Percentiles rank a stretch among this genome's conserved stretches.
Evolutionary conservation across 139 green algal genomes (phyloP).

Genomic region (Mychonastes homosphaera): DNA sequence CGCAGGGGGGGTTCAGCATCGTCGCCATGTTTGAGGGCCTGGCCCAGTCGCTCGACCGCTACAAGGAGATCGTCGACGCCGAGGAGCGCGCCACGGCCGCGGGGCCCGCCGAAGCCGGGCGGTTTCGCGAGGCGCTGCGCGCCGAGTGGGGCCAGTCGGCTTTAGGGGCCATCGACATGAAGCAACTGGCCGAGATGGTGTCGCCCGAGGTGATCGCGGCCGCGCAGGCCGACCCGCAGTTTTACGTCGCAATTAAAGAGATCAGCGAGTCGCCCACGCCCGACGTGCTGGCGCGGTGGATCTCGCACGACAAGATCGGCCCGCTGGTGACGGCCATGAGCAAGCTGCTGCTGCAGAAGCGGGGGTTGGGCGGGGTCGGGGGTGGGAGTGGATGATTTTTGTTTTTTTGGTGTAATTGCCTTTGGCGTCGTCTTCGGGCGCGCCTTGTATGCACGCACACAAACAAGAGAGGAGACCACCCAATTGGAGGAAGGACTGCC

Average conservation of each 20-base stretch:
- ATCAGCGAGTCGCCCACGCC: constrained; percentile 22
- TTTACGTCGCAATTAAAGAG: no score
- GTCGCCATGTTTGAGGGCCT: constrained; percentile 16
- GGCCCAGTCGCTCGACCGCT: neutral
- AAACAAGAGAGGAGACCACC: no score
- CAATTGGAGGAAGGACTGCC: no score
- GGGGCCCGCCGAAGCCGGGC: neutral
- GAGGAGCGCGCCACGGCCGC: constrained; percentile 1
- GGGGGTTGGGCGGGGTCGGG: no score
- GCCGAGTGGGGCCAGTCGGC: constrained; percentile 15
- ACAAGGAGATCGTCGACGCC: neutral
- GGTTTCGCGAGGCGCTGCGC: constrained; percentile 8
- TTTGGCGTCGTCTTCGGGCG: no score
- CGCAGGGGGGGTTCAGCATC: constrained; percentile 20
- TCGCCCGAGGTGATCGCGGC: constrained; percentile 8
- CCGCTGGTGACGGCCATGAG: constrained; percentile 30
- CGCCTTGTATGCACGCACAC: no score
- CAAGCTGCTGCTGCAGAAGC: constrained; percentile 11
- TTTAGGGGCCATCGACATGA: constrained; percentile 24
- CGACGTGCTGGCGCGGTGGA: constrained; percentile 27
- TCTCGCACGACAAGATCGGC: constrained; percentile 29
- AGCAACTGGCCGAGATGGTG: constrained; percentile 7
- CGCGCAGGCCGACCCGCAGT: constrained; percentile 13
- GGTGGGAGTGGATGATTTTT: no score
- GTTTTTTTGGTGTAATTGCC: no score